phyloP scores from a whole-genome alignment of 2,329 filamentous ascomycete genomes.

The Didymella sp. region DNA sequence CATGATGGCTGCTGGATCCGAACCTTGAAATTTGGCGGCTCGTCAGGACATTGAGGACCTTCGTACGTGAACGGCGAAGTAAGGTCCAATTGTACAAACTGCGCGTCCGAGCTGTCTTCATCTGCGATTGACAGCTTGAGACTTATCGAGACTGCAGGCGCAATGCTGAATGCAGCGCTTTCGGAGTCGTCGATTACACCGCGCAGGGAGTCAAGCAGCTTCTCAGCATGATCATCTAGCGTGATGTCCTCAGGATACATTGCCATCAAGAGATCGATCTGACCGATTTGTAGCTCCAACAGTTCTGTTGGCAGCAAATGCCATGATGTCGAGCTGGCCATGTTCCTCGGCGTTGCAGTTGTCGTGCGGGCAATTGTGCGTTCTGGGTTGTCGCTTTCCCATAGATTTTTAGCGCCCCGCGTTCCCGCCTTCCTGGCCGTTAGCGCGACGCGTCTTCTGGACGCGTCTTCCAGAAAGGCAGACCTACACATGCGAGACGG shows the following conservation, averaged over 20 bases:
- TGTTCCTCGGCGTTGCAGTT: neutral
- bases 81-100: constrained; percentile 28
- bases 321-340: constrained; percentile 19
- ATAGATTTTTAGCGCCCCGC: constrained; percentile 15
- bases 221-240: constrained; percentile 19
- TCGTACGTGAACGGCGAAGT: constrained; percentile 28
- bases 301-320: constrained; percentile 31
- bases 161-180: neutral
- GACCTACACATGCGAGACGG: neutral
- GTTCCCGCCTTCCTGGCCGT: constrained; percentile 1
- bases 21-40: constrained; percentile 31
- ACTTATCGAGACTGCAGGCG: constrained; percentile 21
- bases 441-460: constrained; percentile 7
- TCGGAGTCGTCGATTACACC: neutral
- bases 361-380: neutral
- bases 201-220: constrained; percentile 24
- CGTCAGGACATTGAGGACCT: constrained; percentile 15
- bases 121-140: constrained; percentile 20
- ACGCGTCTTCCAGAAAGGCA: neutral
- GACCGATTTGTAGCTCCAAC: constrained; percentile 39
- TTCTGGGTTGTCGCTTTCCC: neutral
- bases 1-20: constrained; percentile 35
- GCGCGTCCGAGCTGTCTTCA: neutral
- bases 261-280: constrained; percentile 38
- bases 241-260: constrained; percentile 38